Percentiles rank a stretch among this genome's conserved stretches.
These are phyloP conservation scores for Dentipellis fragilis DNA, from an alignment of 768 basidiomycete species.

Conservation along the genomic window DNA sequence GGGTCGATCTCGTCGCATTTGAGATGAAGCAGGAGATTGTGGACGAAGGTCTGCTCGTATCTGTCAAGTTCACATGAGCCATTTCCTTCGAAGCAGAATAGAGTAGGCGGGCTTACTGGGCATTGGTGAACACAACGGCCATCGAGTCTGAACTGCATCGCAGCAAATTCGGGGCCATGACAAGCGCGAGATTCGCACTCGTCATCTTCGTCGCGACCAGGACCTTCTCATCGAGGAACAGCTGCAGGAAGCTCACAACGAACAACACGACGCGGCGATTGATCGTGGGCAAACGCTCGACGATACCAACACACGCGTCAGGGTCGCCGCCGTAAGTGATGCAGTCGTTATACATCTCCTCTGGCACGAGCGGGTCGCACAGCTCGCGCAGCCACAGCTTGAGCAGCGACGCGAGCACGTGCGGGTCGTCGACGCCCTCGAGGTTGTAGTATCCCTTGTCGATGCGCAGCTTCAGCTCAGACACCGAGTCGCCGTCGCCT, in stretches of 20 bases:
- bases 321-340: constrained; percentile 60
- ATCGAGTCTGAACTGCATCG: constrained; percentile 84
- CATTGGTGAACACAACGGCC: constrained; percentile 83
- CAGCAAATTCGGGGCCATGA: constrained; percentile 87
- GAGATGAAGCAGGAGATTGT: constrained; percentile 74
- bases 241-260: constrained; percentile 82
- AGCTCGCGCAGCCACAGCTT: constrained; percentile 93
- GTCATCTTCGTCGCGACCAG: constrained; percentile 82
- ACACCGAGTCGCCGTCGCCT: constrained; percentile 82
- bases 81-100: background rate
- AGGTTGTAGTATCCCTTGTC: constrained; percentile 87
- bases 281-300: constrained; percentile 72
- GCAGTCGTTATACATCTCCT: constrained; percentile 88
- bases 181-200: constrained; percentile 74
- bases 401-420: constrained; percentile 80
- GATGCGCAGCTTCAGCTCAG: constrained; percentile 81
- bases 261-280: constrained; percentile 83
- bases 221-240: constrained; percentile 74
- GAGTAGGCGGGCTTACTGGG: constrained; percentile 54
- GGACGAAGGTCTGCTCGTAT: constrained; percentile 84
- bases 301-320: constrained; percentile 60
- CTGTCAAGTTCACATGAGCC: constrained; percentile 24
- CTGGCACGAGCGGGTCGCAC: constrained; percentile 83
- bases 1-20: constrained; percentile 67
- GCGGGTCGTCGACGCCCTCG: constrained; percentile 84